Evolutionary conservation across 805 yeast species (phyloP).

Genomic region (Barnettozyma sp.): DNA sequence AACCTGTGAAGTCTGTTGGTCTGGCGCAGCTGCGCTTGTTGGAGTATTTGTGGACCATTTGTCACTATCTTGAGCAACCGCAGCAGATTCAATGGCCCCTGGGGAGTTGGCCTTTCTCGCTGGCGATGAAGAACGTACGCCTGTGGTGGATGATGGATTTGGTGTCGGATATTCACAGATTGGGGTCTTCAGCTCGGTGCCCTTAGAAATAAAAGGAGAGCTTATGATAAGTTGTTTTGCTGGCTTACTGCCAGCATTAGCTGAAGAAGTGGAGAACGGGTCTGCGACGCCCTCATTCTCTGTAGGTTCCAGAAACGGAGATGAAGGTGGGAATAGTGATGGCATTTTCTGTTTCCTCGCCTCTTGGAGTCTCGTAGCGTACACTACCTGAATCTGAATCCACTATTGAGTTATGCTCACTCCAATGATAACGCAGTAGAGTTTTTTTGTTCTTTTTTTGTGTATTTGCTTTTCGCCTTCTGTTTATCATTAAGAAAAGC

Average conservation of each 20-base stretch:
- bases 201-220: slow-evolving; percentile 21
- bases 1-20: no score
- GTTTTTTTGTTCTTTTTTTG: no score
- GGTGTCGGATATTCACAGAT: slow-evolving; percentile 55
- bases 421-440: no score
- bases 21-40: no score
- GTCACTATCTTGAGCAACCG: not conserved
- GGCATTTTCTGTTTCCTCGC: not conserved
- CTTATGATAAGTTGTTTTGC: slow-evolving; percentile 11
- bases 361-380: not conserved
- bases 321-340: slow-evolving; percentile 32
- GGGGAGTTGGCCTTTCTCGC: slow-evolving; percentile 10
- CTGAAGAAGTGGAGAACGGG: no score
- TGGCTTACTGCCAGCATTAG: slow-evolving; percentile 10
- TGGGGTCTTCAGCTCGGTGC: not conserved
- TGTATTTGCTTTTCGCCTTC: no score
- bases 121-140: slow-evolving; percentile 33
- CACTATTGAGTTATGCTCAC: no score
- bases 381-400: no score
- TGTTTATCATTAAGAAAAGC: no score
- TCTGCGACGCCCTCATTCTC: slow-evolving; percentile 11
- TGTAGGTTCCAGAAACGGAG: slow-evolving; percentile 27
- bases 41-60: not conserved
- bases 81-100: not conserved
- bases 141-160: slow-evolving; percentile 56